Evolutionary conservation across 805 yeast species (phyloP).

Genomic region (Saccharomycopsis oosterbeekiorum): DNA sequence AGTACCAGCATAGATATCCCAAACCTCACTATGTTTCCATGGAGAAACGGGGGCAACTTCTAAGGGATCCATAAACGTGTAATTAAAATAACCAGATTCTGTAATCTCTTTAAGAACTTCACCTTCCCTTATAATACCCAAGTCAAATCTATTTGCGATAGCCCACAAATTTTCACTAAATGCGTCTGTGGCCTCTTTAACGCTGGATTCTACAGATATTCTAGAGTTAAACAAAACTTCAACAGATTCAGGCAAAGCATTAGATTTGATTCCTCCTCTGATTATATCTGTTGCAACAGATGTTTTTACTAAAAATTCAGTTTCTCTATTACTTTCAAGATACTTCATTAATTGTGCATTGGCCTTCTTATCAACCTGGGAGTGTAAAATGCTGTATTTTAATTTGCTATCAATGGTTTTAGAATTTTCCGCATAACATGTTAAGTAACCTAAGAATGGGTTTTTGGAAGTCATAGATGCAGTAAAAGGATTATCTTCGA

Average conservation of each 20-base stretch:
- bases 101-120: slow-evolving; percentile 22
- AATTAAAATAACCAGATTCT: slow-evolving; percentile 35
- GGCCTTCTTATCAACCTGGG: slow-evolving; percentile 29
- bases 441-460: slow-evolving; percentile 49
- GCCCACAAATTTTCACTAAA: slow-evolving; percentile 28
- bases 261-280: slow-evolving; percentile 64
- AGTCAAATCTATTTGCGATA: slow-evolving; percentile 37
- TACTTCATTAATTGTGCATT: slow-evolving; percentile 27
- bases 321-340: slow-evolving; percentile 15
- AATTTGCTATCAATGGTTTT: slow-evolving; percentile 23
- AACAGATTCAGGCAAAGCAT: slow-evolving; percentile 65
- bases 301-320: slow-evolving; percentile 41
- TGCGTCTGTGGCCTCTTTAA: slow-evolving; percentile 32
- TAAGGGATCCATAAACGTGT: slow-evolving; percentile 25
- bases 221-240: slow-evolving; percentile 52
- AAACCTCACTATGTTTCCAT: slow-evolving; percentile 30
- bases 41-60: slow-evolving; percentile 52
- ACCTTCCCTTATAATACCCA: slow-evolving; percentile 38
- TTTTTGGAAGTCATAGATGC: slow-evolving; percentile 40
- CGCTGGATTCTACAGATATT: slow-evolving; percentile 46
- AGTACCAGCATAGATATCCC: slow-evolving; percentile 54
- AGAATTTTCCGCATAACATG: slow-evolving; percentile 53
- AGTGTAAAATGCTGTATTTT: slow-evolving; percentile 27
- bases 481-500: slow-evolving; percentile 50
- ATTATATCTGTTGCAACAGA: slow-evolving; percentile 62